Evolutionary conservation across 805 yeast species (phyloP), one percentile per base, ranked within the genome.

Genomic region (Nematodospora valgi): DNA sequence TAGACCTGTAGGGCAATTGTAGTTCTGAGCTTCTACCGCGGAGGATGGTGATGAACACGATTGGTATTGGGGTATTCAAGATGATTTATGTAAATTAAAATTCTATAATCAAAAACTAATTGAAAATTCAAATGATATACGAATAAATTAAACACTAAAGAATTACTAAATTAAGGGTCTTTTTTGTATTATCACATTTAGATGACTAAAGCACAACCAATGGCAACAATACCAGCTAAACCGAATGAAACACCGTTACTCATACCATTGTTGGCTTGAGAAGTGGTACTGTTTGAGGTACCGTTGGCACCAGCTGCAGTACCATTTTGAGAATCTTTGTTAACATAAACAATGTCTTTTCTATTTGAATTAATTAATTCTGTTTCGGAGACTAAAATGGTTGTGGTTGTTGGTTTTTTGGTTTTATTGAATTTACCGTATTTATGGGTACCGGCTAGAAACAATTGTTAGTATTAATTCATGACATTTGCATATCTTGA

Each of bases 201-300:
- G 18, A 32, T 26, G 15, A 32, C 23, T 14, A 32, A 32, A 32
- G 36, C 36, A 26, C 30, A 30, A 32, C 36, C 36, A 20, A 32
- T 19, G 6, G 24, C 11, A 15, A 17, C 7, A 10, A 21, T 20
- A 32, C 30, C 36, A 20, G 26, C 36, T n/a, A 26, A 10, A 32
- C 36, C 36, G 11, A 32, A 25, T 25, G 30, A 25, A 11, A 22
- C 15, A 32, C 27, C 21, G 17, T 8, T 14, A 24, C 25, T 25
- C 5, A 19, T 23, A 19, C 30, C 26, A 31, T n/a, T 17, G 17
- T 32, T 32, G n/a, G 23, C 34, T n/a, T 12, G 14, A 24, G 26
- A 22, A n/a, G 36, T 15, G 24, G 34, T 31, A 19, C 29, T 13
- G 30, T 32, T 32, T 12, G 35, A 17, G n/a, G 23, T 21, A 21